Base-by-base conservation (phyloP, 163 green algal species). In the Chlamydomonas reinhardtii region DNA sequence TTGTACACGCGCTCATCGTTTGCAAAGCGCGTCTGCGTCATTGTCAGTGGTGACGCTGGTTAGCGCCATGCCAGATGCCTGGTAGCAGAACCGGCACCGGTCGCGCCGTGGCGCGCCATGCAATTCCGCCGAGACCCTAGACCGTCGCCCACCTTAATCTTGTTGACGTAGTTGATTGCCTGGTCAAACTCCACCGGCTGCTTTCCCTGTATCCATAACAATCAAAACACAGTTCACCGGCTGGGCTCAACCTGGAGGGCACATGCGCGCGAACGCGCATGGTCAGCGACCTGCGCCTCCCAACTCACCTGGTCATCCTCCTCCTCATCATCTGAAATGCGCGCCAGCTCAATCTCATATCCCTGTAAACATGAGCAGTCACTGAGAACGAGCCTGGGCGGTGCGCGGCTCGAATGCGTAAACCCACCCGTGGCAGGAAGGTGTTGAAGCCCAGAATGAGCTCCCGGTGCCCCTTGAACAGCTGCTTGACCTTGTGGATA, bases 401-500 rank as follows among this genome's bases (percentile, higher is more conserved):
- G 48, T 56, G 48, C 48, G 9, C 48, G 1, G 48, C 48, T 56
- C 11, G 48, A 56, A 56, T 56, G 48, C 48, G 48, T 22, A 14
- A 22, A 56, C 82, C 70, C 61, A 94, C 96, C 93, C 97, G 98
- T 12, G 98, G 98, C 77, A 99, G 90, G 89, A 99, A 99, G 17
- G 97, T 99, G 90, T 99, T 99, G 93, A 99, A 99, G 37, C 98
- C 98, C 66, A 99, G 91, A 76, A 99, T 99, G 16, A 99, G 95
- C 89, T 99, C 95, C 14, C 93, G 89, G 90, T 99, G 96, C 29
- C 98, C 98, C 52, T 94, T 93, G 87, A 99, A 99, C 35, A 99
- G 93, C 56, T 94, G 84, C 91, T 99, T 99, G 48, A 99, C 98
- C 39, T 96, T 96, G 61, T 93, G 81, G 73, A 99, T 99, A 20